Evolutionary conservation across 306 rosid species (phyloP).

Genomic region (Urtica urens): DNA sequence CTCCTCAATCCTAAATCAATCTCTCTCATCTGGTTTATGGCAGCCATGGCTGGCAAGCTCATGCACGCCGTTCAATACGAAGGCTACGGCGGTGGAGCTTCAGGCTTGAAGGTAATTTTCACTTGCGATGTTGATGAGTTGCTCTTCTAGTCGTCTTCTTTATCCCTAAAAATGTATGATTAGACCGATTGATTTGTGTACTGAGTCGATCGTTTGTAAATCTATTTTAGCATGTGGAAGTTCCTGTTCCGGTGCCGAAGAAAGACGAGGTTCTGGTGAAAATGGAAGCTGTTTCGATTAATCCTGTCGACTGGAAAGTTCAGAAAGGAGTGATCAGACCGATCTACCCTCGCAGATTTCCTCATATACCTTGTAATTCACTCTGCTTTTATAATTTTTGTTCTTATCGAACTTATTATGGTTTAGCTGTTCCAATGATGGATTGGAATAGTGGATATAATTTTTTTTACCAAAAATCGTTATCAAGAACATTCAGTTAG

Average conservation of each 20-base stretch:
- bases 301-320: slow-evolving; percentile 72
- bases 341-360: slow-evolving; percentile 49
- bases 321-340: slow-evolving; percentile 59
- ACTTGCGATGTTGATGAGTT: slow-evolving; percentile 1
- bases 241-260: slow-evolving; percentile 44
- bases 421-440: no score
- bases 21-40: not conserved
- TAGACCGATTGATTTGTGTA: not conserved
- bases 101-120: slow-evolving; percentile 40
- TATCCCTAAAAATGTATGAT: not conserved
- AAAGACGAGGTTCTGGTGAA: slow-evolving; percentile 56
- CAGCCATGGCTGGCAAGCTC: slow-evolving; percentile 27
- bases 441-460: no score
- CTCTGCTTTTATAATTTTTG: not conserved
- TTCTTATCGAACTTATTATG: no score
- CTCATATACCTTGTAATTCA: slow-evolving; percentile 51
- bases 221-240: slow-evolving; percentile 35
- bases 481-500: no score
- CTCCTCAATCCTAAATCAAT: not conserved
- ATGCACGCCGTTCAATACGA: slow-evolving; percentile 59
- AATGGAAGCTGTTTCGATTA: slow-evolving; percentile 60
- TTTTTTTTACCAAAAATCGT: no score
- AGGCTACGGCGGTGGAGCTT: slow-evolving; percentile 56
- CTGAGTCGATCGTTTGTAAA: not conserved
- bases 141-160: not conserved